These are phyloP conservation scores for Aspergillus homomorphus DNA, from an alignment of 495 filamentous ascomycete genomes.

Conservation along the genomic window DNA sequence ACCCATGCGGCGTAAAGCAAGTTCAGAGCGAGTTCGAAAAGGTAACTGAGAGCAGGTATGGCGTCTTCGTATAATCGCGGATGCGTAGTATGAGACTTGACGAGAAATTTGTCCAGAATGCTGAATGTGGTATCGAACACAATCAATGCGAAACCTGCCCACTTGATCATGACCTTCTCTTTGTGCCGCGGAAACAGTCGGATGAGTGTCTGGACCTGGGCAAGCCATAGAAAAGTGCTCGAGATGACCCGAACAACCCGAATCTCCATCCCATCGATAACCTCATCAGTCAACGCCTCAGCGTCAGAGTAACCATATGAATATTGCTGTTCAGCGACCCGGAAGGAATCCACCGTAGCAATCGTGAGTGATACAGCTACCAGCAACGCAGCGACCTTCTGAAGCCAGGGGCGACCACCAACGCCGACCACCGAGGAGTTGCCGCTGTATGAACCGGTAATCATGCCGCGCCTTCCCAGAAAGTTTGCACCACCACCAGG, in stretches of 20 bases:
- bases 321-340: conserved; percentile 78
- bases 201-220: conserved; percentile 94
- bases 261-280: conserved; percentile 78
- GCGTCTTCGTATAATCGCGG: conserved; percentile 80
- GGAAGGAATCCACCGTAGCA: conserved; percentile 85
- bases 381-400: conserved; percentile 87
- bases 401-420: conserved; percentile 91
- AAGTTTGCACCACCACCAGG: conserved; percentile 63
- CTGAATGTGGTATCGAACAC: conserved; percentile 85
- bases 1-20: conserved; percentile 94
- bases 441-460: conserved; percentile 66
- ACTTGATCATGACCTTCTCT: conserved; percentile 98
- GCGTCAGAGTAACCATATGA: conserved; percentile 69
- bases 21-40: conserved; percentile 87
- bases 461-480: conserved; percentile 79
- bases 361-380: conserved; percentile 92
- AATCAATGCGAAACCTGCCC: conserved; percentile 93
- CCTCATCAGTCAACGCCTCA: conserved; percentile 62
- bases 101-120: conserved; percentile 80
- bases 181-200: conserved; percentile 93
- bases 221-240: conserved; percentile 93
- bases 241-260: conserved; percentile 87
- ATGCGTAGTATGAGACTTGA: conserved; percentile 52
- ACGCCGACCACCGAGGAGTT: conserved; percentile 74
- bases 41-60: conserved; percentile 86